Conservation (phyloP, 108 stramenopile species). For the Pelagomonas calceolata region DNA sequence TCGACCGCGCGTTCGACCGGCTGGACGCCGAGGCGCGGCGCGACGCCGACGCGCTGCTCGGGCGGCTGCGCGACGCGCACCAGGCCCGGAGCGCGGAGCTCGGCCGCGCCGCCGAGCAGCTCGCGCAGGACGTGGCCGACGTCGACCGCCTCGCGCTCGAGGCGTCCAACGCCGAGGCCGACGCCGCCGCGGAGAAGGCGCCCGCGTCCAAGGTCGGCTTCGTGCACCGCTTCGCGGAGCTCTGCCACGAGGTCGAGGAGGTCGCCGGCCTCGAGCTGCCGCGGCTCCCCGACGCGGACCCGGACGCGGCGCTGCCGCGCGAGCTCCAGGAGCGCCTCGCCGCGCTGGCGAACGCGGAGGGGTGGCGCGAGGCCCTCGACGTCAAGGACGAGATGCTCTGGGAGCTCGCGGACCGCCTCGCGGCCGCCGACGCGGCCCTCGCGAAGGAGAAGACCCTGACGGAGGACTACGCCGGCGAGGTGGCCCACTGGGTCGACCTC, state of each 20-base stretch:
- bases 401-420: neutral
- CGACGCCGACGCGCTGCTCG: neutral
- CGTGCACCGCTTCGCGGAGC: neutral
- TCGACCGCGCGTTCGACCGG: neutral
- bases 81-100: neutral
- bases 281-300: neutral
- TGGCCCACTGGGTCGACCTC: neutral
- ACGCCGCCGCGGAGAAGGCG: neutral
- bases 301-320: neutral
- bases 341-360: neutral
- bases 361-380: neutral
- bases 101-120: neutral
- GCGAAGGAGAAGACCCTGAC: neutral
- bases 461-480: neutral
- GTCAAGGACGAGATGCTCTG: neutral
- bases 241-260: slow-evolving; percentile 1
- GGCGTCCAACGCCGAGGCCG: neutral
- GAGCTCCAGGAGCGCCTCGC: neutral
- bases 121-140: neutral
- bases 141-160: neutral
- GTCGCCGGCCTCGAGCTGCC: neutral
- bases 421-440: neutral
- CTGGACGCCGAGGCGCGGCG: neutral
- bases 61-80: neutral
- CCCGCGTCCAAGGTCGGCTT: neutral